Base-by-base conservation (phyloP, 768 basidiomycete genomes). In the Serendipita vermifera region DNA sequence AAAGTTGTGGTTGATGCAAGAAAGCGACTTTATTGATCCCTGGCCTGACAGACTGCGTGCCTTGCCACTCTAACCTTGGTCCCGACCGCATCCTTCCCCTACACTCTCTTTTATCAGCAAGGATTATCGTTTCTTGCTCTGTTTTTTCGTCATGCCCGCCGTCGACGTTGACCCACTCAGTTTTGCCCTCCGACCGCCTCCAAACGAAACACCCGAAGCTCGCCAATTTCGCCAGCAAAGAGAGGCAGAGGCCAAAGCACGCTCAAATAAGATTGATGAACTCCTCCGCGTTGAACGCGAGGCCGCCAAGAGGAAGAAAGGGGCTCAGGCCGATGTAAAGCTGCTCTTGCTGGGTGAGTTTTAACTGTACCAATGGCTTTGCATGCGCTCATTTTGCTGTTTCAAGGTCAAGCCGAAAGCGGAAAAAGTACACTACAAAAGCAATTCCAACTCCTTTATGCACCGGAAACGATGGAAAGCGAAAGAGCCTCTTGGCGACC, bases 361-460 rank as follows among this genome's bases (percentile, higher is more conserved):
- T 29, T 59, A 55, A 57, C 58, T 26, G 15, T 57, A 55, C 33
- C 29, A 7, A 26, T 39, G 14, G 35, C 5, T 15, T 22, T n/a
- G 14, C 32, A 26, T 54, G 24, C 9, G 20, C 33, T 13, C 24
- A 58, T 46, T 27, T 33, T 33, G 29, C 40, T 38, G 24, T 39
- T 54, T 26, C 55, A 57, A 57, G 58, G 58, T 24, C 58, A 59
- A 35, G 61, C 59, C 20, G 54, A 60, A 24, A 39, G 36, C 46
- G 56, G 61, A 17, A 90, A 90, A 68, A 87, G 85, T 2, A 89
- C 87, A 2, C 73, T 89, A 11, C 84, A 83, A 64, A 88, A 88
- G 64, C 86, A 89, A 66, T 86, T 89, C 63, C 85, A 89, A 64
- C 73, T 88, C 0, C 83, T 81, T 68, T 87, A 87, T 63, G 81